Evolutionary conservation across 257 asterid species (phyloP), one percentile per base, ranked within the genome.

Genomic region (Solanum boliviense): DNA sequence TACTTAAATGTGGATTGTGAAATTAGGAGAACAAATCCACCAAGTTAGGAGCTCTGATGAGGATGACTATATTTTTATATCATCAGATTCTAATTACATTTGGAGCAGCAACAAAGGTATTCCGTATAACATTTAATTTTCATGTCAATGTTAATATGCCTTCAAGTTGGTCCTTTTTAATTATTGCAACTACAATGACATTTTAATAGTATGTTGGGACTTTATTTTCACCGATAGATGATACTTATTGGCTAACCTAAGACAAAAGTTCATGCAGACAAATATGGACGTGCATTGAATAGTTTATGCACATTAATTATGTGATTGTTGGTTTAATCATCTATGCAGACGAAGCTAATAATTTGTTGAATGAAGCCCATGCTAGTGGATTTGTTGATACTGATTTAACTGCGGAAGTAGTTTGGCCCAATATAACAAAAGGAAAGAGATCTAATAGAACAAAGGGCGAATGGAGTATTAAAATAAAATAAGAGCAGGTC

Each of bases 61-160:
- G 31, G 91, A 89, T 75, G 83, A 8, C 44, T 0, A 5, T 52
- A 34, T 12, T 44, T 48, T 21, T 8, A 75, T 23, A 4, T 70
- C 82, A 41, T 89, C 52, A 9, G 87, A 89, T 68, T 79, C 87
- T 11, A 85, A 81, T 46, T 81, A 46, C 65, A 12, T 6, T n/a
- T 32, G 18, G 52, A 25, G 41, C 25, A 34, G 41, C 29, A 38
- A 83, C 39, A 78, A 86, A 89, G 90, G 90, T 86, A 85, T n/a
- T n/a, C 78, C 29, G 12, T 11, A 29, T 68, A 38, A 32, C 46
- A 52, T 46, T 65, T 32, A n/a, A 12, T 34, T 34, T 46, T 35
- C 39, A 46, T 27, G 27, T 23, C 25, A 36, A 79, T 36, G 11
- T 31, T 87, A 25, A 39, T 3, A 38, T 39, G 38, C 32, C 84